Evolutionary conservation across 2,329 filamentous ascomycete genomes (phyloP).

Genomic region (Fulvia fulva): DNA sequence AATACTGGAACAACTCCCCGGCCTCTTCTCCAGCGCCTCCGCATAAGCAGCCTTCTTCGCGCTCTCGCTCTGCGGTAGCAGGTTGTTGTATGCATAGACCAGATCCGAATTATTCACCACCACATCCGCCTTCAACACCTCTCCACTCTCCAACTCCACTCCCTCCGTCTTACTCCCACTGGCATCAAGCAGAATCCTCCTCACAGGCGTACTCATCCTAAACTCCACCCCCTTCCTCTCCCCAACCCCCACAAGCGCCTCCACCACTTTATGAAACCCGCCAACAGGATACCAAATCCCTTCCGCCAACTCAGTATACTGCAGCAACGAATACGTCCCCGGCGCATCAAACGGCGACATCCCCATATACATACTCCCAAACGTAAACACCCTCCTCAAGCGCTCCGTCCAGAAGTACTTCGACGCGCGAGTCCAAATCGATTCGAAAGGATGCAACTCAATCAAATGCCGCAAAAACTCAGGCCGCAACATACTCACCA

Average conservation of each 20-base stretch:
- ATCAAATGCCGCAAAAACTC: constrained; percentile 58
- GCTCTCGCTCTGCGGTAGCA: constrained; percentile 50
- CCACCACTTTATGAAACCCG: constrained; percentile 62
- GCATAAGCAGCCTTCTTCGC: constrained; percentile 29
- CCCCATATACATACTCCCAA: constrained; percentile 79
- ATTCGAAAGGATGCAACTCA: constrained; percentile 65
- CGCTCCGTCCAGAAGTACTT: constrained; percentile 68
- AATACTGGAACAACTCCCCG: constrained; percentile 67
- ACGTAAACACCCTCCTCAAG: constrained; percentile 67
- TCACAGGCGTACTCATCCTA: constrained; percentile 56
- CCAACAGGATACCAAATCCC: constrained; percentile 73
- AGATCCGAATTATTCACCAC: constrained; percentile 71
- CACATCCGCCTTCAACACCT: constrained; percentile 58
- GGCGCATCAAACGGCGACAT: constrained; percentile 75
- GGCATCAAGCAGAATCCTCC: constrained; percentile 50
- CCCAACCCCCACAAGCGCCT: constrained; percentile 61
- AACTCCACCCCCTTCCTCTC: constrained; percentile 60
- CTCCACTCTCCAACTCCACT: constrained; percentile 56
- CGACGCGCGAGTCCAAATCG: constrained; percentile 61
- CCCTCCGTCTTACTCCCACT: constrained; percentile 55
- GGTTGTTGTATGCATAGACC: constrained; percentile 68
- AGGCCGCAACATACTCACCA: constrained; percentile 55
- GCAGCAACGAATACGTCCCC: constrained; percentile 67
- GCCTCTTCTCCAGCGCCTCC: constrained; percentile 45
- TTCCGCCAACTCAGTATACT: constrained; percentile 72